Evolutionary conservation across 352 stramenopile genomes (phyloP), one percentile per base, ranked within the genome.

Genomic region (Hyaloperonospora brassicae): DNA sequence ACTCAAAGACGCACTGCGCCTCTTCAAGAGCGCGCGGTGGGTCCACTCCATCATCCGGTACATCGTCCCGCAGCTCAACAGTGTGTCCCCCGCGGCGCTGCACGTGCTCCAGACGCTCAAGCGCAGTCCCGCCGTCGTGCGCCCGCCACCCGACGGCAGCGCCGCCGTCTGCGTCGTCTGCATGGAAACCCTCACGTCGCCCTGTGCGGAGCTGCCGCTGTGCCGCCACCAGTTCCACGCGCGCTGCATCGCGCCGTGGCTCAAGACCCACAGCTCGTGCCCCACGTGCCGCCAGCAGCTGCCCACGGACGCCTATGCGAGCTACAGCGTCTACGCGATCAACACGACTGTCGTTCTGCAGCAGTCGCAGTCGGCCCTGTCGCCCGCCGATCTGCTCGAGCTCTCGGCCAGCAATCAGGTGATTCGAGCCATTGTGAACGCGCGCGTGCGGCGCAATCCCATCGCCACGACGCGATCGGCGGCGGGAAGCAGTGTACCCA

Each of bases 1-100:
- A 67, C 90, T 92, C 63, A 92, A 94, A 60, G 84, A 94, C 67
- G 84, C 78, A 49, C 60, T 94, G 48, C 66, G 77, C 8, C 66
- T 94, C 31, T 94, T 94, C 69, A 94, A 94, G 78, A 92, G 81
- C 57, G 72, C 81, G 56, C 84, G 84, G 35, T 94, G 84, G 84
- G 84, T 94, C 39, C 81, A 91, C 57, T 91, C 79, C n/a, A 92
- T 94, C 62, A 92, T 94, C 51, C 84, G 78, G 13, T 91, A 92
- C 71, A 94, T 94, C 56, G 87, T 94, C 61, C 84, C 84, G 40
- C 84, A 94, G 61, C 79, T 94, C 50, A 81, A 93, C 64, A 81
- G 67, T 56, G 80, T 93, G 35, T 91, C 80, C 45, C 83, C 83
- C 1, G 81, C 78, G 2, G 66, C 83, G 6, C 60, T 84, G 50